Base-by-base conservation (phyloP, 305 asterid genomes). In the Fraxinus platypoda region DNA sequence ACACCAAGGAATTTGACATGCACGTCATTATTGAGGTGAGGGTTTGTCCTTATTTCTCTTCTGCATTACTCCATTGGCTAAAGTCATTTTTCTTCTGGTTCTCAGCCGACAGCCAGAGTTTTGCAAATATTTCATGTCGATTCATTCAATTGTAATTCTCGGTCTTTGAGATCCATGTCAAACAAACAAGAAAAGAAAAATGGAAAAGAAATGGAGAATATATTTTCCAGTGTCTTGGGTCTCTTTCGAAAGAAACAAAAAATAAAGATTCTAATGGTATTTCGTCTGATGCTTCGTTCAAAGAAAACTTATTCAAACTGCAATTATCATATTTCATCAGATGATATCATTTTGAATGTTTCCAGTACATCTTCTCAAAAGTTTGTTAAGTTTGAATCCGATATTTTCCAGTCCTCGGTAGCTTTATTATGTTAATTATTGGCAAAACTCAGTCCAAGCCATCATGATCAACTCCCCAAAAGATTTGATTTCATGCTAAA, bases 11-110 rank as follows among this genome's bases (percentile, higher is more conserved):
- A 76, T 95, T 95, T 57, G 98, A 94, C 87, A 94, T 94, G 99
- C 99, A 95, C 82, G 99, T 95, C 84, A 93, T 95, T 90, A 95
- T 95, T 76, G 99, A 95, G 98, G 99, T 92, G 84, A 83, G 41
- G 3, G 1, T 74, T 81, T 81, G 57, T 23, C 75, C 74, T 78
- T 23, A 76, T 11, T 64, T 25, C 1, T 64, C 72, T 64, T 8
- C 6, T 64, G 33, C 30, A 8, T 23, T 9, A 8, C 7, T 23
- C 66, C 66, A 57, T 62, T 2, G 6, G 72, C 72, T 91, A 91
- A 59, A 23, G 31, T 64, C 72, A 23, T 64, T 64, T 59, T 64
- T 25, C 17, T 21, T 25, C 72, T 64, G 33, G 31, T 62, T 23
- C 28, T 57, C 3, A 57, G 68, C 68, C 9, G n/a, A 11, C 3